phyloP scores from a whole-genome alignment of 805 yeast species.

The Crinitomyces ghanaensis region DNA sequence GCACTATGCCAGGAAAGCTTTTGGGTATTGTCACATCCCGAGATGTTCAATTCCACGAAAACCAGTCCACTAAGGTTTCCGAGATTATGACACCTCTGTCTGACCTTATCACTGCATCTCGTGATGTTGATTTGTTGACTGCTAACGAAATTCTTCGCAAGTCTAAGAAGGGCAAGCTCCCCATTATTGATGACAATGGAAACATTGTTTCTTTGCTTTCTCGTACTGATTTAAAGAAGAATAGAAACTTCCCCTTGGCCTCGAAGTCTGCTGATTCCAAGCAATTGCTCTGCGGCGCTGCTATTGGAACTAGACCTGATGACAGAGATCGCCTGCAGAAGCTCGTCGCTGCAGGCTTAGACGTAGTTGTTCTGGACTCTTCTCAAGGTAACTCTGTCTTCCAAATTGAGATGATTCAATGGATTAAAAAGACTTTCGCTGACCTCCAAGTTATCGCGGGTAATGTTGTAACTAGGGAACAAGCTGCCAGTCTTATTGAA shows the following conservation, averaged over 20 bases:
- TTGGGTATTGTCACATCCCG: constrained; percentile 94
- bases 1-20: constrained; percentile 77
- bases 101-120: constrained; percentile 68
- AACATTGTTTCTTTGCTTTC: constrained; percentile 80
- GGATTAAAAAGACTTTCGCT: constrained; percentile 74
- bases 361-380: constrained; percentile 90
- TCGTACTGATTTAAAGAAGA: constrained; percentile 94
- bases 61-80: constrained; percentile 46
- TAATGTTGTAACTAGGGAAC: constrained; percentile 97
- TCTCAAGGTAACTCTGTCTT: constrained; percentile 95
- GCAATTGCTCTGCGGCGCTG: constrained; percentile 97
- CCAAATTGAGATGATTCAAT: constrained; percentile 88
- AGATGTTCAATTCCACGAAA: constrained; percentile 91
- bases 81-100: constrained; percentile 68
- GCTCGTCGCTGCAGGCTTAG: constrained; percentile 92
- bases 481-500: constrained; percentile 87
- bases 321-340: constrained; percentile 75
- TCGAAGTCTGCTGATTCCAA: constrained; percentile 87
- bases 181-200: constrained; percentile 71
- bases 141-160: constrained; percentile 86
- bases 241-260: constrained; percentile 85
- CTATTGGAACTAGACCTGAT: constrained; percentile 86
- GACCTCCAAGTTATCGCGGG: constrained; percentile 88
- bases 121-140: constrained; percentile 58
- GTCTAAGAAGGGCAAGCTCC: constrained; percentile 96